Percentiles rank a stretch among this genome's conserved stretches.
phyloP scores from a whole-genome alignment of 345 rosid species.

The Eucalyptus lansdowneana region DNA sequence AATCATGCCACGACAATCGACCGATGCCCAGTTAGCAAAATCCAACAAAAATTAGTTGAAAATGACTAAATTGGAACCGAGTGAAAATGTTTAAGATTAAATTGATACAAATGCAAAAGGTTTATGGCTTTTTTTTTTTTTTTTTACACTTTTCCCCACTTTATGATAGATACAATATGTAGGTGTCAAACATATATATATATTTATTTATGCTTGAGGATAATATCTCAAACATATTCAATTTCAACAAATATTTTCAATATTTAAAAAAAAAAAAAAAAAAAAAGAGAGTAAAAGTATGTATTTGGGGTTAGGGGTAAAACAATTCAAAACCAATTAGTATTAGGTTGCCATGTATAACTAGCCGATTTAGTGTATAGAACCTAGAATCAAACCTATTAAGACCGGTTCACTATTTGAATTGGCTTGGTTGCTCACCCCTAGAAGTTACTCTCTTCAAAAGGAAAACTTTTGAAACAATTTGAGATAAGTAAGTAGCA shows the following conservation, averaged over 20 bases:
- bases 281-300: not conserved
- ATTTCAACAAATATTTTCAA: not conserved
- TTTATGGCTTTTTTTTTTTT: fast-evolving
- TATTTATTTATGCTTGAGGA: not conserved
- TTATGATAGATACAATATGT: not conserved
- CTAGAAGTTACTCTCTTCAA: not conserved
- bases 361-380: not conserved
- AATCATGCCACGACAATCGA: fast-evolving
- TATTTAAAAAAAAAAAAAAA: not conserved
- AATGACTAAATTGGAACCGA: too few relatives aligned
- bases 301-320: not conserved
- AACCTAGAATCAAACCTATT: not conserved
- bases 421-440: not conserved
- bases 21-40: fast-evolving
- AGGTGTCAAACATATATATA: not conserved
- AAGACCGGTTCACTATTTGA: not conserved
- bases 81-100: too few relatives aligned
- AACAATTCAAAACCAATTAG: not conserved
- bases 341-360: not conserved
- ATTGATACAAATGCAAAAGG: too few relatives aligned
- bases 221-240: not conserved
- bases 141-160: not conserved
- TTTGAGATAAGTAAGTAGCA: not conserved
- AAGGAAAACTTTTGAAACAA: not conserved
- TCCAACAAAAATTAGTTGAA: fast-evolving